Evolutionary conservation across 352 stramenopile genomes (phyloP).

Genomic region (Globisporangium parvum): DNA sequence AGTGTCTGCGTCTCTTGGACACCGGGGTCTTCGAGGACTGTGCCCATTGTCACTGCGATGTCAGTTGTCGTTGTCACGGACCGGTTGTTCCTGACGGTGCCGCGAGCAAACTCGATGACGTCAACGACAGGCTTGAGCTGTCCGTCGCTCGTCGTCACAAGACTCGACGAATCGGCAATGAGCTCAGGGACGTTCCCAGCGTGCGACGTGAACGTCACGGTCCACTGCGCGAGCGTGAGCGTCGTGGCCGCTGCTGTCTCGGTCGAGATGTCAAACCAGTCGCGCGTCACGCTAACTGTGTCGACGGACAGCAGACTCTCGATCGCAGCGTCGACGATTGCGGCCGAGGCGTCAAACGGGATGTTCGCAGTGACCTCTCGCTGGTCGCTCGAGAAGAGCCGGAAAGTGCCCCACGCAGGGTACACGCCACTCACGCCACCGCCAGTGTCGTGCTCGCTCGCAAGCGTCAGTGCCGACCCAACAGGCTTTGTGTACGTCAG

Average conservation of each 20-base stretch:
- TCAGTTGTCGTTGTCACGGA: constrained; percentile 43
- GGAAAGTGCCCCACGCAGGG: constrained; percentile 85
- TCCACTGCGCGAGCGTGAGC: constrained; percentile 63
- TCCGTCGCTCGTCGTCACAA: constrained; percentile 35
- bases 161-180: constrained; percentile 29
- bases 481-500: constrained; percentile 30
- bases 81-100: constrained; percentile 66
- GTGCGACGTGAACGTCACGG: constrained; percentile 52
- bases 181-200: constrained; percentile 45
- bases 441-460: constrained; percentile 35
- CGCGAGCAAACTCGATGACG: constrained; percentile 38
- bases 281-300: constrained; percentile 65
- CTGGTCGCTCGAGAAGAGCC: constrained; percentile 38
- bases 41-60: constrained; percentile 46
- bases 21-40: constrained; percentile 46
- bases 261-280: constrained; percentile 58
- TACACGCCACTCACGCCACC: constrained; percentile 73
- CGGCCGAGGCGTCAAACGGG: constrained; percentile 54
- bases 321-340: constrained; percentile 55
- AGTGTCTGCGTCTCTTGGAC: constrained; percentile 70
- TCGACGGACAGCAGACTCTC: constrained; percentile 77
- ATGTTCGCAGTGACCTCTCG: constrained; percentile 46
- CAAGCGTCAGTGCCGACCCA: constrained; percentile 29
- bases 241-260: constrained; percentile 26
- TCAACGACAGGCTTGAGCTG: constrained; percentile 54